Evolutionary conservation across 2,329 filamentous ascomycete species (phyloP).

Genomic region (Colletotrichum cereale): DNA sequence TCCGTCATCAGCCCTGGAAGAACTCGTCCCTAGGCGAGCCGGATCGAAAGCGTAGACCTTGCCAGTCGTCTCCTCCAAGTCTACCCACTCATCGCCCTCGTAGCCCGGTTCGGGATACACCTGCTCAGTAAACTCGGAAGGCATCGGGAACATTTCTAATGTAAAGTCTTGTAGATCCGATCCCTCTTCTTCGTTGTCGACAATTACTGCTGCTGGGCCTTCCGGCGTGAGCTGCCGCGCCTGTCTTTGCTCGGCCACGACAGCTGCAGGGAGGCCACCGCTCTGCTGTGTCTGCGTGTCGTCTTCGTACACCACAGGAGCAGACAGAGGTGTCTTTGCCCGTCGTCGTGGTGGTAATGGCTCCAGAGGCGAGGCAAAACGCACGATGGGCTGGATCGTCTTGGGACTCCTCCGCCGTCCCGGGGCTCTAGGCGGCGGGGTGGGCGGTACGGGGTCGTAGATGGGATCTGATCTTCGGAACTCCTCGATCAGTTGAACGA

Average conservation of each 20-base stretch:
- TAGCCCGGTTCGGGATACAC: slow-evolving; percentile 35
- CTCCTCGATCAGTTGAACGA: slow-evolving; percentile 34
- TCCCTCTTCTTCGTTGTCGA: slow-evolving; percentile 45
- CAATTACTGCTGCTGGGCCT: slow-evolving; percentile 37
- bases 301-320: slow-evolving; percentile 19
- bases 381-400: slow-evolving; percentile 6
- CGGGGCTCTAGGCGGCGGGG: slow-evolving; percentile 30
- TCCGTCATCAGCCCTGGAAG: slow-evolving; percentile 45
- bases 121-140: slow-evolving; percentile 42
- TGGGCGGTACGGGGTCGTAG: slow-evolving; percentile 36
- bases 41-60: slow-evolving; percentile 46
- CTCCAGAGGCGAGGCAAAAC: slow-evolving; percentile 25
- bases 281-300: not conserved
- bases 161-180: slow-evolving; percentile 4
- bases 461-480: slow-evolving; percentile 36
- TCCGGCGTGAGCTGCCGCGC: not conserved
- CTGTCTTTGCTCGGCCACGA: slow-evolving; percentile 11
- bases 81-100: slow-evolving; percentile 46
- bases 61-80: slow-evolving; percentile 43
- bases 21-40: slow-evolving; percentile 39
- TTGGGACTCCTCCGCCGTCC: slow-evolving; percentile 23
- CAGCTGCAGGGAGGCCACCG: not conserved
- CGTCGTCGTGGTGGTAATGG: not conserved
- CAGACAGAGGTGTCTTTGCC: slow-evolving; percentile 23
- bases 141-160: slow-evolving; percentile 26